Conservation (phyloP, 176 grass and related monocot genomes). For the Hsuehochloa calcarea region DNA sequence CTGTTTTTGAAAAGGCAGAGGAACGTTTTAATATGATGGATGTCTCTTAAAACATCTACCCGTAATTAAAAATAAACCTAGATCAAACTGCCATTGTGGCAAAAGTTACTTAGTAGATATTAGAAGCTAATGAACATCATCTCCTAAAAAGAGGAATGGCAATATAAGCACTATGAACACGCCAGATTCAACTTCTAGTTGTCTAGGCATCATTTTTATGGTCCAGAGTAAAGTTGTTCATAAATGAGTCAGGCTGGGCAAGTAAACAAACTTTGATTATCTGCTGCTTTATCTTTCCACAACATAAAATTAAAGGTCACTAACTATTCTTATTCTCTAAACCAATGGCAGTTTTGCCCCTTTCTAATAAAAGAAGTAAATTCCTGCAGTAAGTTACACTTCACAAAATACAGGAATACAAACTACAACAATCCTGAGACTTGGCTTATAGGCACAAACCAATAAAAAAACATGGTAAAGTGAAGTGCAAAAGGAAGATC, state of each 20-base stretch:
- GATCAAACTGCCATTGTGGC: not conserved
- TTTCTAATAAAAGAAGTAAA: not conserved
- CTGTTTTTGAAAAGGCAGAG: slow-evolving; percentile 38
- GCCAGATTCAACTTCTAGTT: not conserved
- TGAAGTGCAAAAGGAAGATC: not conserved
- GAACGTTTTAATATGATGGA: not conserved
- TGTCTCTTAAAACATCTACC: not conserved
- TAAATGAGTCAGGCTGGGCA: not conserved
- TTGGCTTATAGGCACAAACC: not conserved
- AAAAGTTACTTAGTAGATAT: not conserved
- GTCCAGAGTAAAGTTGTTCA: not conserved
- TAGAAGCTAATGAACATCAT: not conserved
- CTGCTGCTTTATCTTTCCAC: not conserved
- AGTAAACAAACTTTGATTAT: not conserved
- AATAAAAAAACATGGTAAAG: slow-evolving; percentile 2
- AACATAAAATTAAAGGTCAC: not conserved
- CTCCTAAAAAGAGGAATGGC: not conserved
- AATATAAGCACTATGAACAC: not conserved
- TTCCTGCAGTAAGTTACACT: not conserved
- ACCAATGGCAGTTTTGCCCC: not conserved
- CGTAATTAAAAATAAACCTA: slow-evolving; percentile 1
- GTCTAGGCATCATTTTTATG: not conserved
- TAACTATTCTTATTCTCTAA: not conserved
- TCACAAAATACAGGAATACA: slow-evolving; percentile 13
- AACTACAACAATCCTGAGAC: not conserved